These are phyloP conservation scores for Mycena maculata DNA, from an alignment of 768 basidiomycete genomes.

Conservation along the genomic window DNA sequence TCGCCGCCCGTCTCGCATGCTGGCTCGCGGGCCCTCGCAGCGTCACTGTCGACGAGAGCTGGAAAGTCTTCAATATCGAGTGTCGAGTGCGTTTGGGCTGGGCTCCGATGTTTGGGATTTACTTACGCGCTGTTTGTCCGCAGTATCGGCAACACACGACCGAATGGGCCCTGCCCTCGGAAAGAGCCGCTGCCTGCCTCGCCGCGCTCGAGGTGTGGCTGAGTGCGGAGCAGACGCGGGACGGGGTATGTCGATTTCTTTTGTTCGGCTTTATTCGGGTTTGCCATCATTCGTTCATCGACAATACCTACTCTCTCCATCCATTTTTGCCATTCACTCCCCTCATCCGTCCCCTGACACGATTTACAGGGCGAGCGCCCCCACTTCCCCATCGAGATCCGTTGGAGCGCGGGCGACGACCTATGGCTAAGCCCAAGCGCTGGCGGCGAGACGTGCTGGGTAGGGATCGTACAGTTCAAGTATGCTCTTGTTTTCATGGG, in stretches of 20 bases:
- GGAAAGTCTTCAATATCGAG: constrained; percentile 92
- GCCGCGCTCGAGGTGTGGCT: constrained; percentile 79
- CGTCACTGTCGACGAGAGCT: constrained; percentile 79
- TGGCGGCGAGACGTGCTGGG: constrained; percentile 86
- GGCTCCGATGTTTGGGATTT: not conserved
- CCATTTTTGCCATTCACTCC: not conserved
- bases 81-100: constrained; percentile 73
- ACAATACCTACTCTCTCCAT: not conserved
- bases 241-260: constrained; percentile 15
- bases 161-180: constrained; percentile 92
- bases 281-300: too few species aligned
- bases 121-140: not conserved
- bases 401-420: constrained; percentile 89
- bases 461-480: constrained; percentile 99
- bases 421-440: constrained; percentile 94
- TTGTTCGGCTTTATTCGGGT: too few species aligned
- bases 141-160: constrained; percentile 94
- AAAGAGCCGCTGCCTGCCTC: constrained; percentile 73
- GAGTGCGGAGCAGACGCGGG: constrained; percentile 60
- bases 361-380: constrained; percentile 80
- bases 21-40: constrained; percentile 66
- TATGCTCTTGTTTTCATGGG: constrained; percentile 56
- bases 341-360: constrained; percentile 29
- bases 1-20: constrained; percentile 70
- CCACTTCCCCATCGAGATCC: constrained; percentile 94